A percentile compares a stretch with the other conserved stretches of the same genome.
Conservation (phyloP, 768 basidiomycete species). For the Paxillus involutus region DNA sequence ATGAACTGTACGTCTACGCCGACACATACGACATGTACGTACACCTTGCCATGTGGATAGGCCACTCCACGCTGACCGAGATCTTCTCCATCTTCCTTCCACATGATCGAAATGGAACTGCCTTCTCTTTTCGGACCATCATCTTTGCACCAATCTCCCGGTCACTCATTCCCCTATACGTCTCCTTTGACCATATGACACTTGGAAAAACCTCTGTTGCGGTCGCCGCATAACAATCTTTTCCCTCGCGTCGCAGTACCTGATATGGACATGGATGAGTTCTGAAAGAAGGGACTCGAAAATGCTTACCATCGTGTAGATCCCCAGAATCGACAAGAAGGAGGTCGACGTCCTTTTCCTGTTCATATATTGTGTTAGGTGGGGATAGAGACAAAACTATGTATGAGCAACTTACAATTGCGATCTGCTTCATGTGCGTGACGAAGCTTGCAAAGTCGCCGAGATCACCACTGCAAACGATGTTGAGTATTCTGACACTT, state of each 20-base stretch:
- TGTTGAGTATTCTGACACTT: not conserved
- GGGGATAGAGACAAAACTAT: not conserved
- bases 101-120: not conserved
- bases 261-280: conserved; percentile 22
- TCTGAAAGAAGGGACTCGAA: not conserved
- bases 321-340: conserved; percentile 84
- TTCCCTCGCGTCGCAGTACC: conserved; percentile 44
- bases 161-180: not conserved
- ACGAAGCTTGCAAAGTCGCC: conserved; percentile 92
- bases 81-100: not conserved
- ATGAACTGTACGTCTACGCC: conserved; percentile 78
- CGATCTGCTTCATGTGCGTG: conserved; percentile 74
- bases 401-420: conserved; percentile 40
- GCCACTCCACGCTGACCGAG: conserved; percentile 3
- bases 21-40: conserved; percentile 65
- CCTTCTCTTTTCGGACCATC: not conserved
- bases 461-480: conserved; percentile 47
- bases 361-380: not conserved
- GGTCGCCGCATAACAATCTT: not conserved
- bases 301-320: conserved; percentile 57
- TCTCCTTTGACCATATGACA: not conserved
- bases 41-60: not conserved
- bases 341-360: conserved; percentile 77
- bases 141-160: not conserved
- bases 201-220: not conserved